These are phyloP conservation scores for Metschnikowia aberdeeniae DNA, from an alignment of 805 yeast genomes.

Conservation along the genomic window DNA sequence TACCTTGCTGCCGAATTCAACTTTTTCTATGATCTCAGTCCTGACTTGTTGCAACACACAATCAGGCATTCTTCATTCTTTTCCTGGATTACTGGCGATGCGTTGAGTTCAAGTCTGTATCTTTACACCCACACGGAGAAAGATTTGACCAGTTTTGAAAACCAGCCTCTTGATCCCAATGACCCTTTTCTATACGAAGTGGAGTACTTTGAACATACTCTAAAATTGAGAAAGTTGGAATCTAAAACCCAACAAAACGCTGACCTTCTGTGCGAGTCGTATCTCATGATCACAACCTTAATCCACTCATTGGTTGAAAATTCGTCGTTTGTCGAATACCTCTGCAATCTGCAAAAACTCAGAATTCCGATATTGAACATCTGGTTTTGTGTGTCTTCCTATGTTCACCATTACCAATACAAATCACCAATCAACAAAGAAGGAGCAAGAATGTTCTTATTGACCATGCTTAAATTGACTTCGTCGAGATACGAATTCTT, in stretches of 20 bases:
- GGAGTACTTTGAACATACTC: slow-evolving; percentile 13
- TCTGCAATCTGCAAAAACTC: slow-evolving; percentile 1
- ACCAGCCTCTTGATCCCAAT: slow-evolving; percentile 10
- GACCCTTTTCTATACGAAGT: slow-evolving; percentile 20
- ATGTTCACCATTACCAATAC: slow-evolving; percentile 37
- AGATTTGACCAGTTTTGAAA: slow-evolving; percentile 15
- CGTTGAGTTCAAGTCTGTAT: slow-evolving; percentile 11
- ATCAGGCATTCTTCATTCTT: slow-evolving; percentile 14
- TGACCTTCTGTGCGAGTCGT: slow-evolving; percentile 9
- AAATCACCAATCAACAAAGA: slow-evolving; percentile 21
- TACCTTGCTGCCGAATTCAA: slow-evolving; percentile 23
- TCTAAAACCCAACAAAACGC: not conserved
- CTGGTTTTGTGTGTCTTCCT: slow-evolving; percentile 38
- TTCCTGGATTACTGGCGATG: slow-evolving; percentile 18
- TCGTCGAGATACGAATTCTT: slow-evolving; percentile 6
- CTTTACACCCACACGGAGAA: slow-evolving; percentile 16
- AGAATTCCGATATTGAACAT: slow-evolving; percentile 17
- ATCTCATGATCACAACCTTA: slow-evolving; percentile 10
- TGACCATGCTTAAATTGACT: slow-evolving; percentile 26
- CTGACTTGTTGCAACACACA: slow-evolving; percentile 13
- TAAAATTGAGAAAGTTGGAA: slow-evolving; percentile 5
- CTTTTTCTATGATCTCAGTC: slow-evolving; percentile 18
- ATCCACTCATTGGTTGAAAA: slow-evolving; percentile 10
- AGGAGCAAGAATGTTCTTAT: slow-evolving; percentile 26
- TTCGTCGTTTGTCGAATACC: slow-evolving; percentile 6